Conservation (phyloP, 2,329 filamentous ascomycete genomes). For the Paraphaeosphaeria sporulosa region DNA sequence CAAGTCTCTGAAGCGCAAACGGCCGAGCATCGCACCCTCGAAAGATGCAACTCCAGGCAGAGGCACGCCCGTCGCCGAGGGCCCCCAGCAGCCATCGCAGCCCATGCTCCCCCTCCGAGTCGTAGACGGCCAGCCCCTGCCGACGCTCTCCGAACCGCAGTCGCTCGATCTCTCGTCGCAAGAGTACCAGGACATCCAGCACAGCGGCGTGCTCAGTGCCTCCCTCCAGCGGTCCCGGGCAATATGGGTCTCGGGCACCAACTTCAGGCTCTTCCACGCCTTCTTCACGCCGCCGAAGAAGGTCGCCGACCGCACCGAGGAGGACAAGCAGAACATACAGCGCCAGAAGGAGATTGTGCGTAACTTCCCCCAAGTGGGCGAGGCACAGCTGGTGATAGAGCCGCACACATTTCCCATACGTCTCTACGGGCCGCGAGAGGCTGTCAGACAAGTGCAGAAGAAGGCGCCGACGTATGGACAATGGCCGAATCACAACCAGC, state of each 20-base stretch:
- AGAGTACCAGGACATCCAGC: slow-evolving; percentile 77
- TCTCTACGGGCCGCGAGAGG: slow-evolving; percentile 43
- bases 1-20: slow-evolving; percentile 47
- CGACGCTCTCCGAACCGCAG: slow-evolving; percentile 73
- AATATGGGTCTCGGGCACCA: slow-evolving; percentile 46
- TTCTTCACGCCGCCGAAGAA: slow-evolving; percentile 48
- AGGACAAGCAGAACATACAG: slow-evolving; percentile 64
- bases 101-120: slow-evolving; percentile 67
- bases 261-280: slow-evolving; percentile 50
- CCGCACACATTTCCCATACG: slow-evolving; percentile 78
- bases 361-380: slow-evolving; percentile 48
- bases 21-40: slow-evolving; percentile 25
- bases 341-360: slow-evolving; percentile 64
- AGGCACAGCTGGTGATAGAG: slow-evolving; percentile 76
- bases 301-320: slow-evolving; percentile 67
- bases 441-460: slow-evolving; percentile 33
- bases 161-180: slow-evolving; percentile 66
- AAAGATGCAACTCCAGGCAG: slow-evolving; percentile 38
- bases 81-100: slow-evolving; percentile 22
- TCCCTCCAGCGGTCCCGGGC: slow-evolving; percentile 76
- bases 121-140: slow-evolving; percentile 71
- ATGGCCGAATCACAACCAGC: slow-evolving; percentile 44
- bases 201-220: slow-evolving; percentile 78
- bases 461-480: slow-evolving; percentile 41
- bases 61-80: slow-evolving; percentile 30